A percentile compares a stretch with the other conserved stretches of the same genome.
phyloP scores from a whole-genome alignment of 805 yeast genomes.

The Wickerhamomyces canadensis region DNA sequence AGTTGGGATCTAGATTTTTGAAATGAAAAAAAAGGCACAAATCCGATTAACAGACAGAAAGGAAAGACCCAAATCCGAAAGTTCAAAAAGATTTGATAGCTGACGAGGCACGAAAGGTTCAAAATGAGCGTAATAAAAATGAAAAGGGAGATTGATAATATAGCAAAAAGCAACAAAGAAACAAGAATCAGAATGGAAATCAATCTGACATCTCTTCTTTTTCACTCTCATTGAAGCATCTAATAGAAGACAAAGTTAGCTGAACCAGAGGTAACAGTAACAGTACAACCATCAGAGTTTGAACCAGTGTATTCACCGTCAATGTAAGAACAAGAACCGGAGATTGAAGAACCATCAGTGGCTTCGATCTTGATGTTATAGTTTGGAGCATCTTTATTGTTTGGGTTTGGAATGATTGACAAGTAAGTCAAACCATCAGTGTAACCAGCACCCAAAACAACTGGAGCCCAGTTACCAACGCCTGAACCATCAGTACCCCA shows the following conservation, averaged over 20 bases:
- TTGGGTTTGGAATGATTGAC: slow-evolving; percentile 93
- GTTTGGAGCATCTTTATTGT: slow-evolving; percentile 65
- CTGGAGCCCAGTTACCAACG: slow-evolving; percentile 98
- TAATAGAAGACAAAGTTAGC: slow-evolving; percentile 77
- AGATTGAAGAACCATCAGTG: slow-evolving; percentile 50
- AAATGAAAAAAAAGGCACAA: too few species aligned
- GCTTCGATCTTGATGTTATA: slow-evolving; percentile 77
- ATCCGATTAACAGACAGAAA: too few species aligned
- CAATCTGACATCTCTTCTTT: too few species aligned
- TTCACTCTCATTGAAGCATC: too few species aligned
- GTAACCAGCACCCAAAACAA: slow-evolving; percentile 90
- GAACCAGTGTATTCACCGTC: slow-evolving; percentile 68
- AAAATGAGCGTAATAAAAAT: too few species aligned
- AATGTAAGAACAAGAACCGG: slow-evolving; percentile 76
- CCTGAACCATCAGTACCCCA: slow-evolving; percentile 84
- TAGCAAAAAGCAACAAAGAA: too few species aligned
- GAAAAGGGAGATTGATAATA: too few species aligned
- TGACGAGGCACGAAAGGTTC: too few species aligned
- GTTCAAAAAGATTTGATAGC: too few species aligned
- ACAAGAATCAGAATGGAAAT: too few species aligned
- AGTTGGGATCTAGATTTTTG: too few species aligned
- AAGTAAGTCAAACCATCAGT: slow-evolving; percentile 63
- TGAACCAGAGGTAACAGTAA: slow-evolving; percentile 75
- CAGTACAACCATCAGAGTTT: slow-evolving; percentile 89
- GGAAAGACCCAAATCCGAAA: too few species aligned